Conservation (phyloP, 352 stramenopile species). For the Pythium insidiosum region DNA sequence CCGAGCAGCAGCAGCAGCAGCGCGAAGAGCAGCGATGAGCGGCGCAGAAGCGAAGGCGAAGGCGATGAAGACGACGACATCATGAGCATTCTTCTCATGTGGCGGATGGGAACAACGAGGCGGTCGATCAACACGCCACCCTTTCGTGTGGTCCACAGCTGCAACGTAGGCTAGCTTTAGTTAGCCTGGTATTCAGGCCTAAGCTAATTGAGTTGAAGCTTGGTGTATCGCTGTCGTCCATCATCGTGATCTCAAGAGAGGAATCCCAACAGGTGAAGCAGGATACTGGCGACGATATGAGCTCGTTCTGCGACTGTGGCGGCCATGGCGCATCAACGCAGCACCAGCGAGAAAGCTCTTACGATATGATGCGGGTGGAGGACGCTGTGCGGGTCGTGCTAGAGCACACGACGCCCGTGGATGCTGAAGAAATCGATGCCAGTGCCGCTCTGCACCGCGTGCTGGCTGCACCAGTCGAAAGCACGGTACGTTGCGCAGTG, state of each 20-base stretch:
- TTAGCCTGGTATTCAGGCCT: too few species aligned
- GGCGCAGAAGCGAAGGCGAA: too few species aligned
- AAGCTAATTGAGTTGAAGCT: too few species aligned
- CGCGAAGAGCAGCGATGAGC: slow-evolving; percentile 13
- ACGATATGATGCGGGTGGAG: slow-evolving; percentile 66
- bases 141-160: too few species aligned
- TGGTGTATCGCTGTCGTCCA: too few species aligned
- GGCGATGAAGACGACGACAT: too few species aligned
- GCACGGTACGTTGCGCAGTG: slow-evolving; percentile 38
- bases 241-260: too few species aligned
- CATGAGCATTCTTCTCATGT: too few species aligned
- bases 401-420: slow-evolving; percentile 26
- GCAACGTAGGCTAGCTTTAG: too few species aligned
- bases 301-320: slow-evolving; percentile 38
- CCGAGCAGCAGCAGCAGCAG: slow-evolving; percentile 18
- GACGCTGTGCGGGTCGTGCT: slow-evolving; percentile 48
- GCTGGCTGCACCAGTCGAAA: slow-evolving; percentile 41
- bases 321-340: slow-evolving; percentile 34
- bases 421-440: slow-evolving; percentile 21
- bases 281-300: too few species aligned
- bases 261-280: too few species aligned
- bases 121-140: too few species aligned
- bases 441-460: slow-evolving; percentile 37
- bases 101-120: neutral
- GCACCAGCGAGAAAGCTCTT: slow-evolving; percentile 53